phyloP scores from a whole-genome alignment of 208 protist species.

The Acanthamoeba quina region DNA sequence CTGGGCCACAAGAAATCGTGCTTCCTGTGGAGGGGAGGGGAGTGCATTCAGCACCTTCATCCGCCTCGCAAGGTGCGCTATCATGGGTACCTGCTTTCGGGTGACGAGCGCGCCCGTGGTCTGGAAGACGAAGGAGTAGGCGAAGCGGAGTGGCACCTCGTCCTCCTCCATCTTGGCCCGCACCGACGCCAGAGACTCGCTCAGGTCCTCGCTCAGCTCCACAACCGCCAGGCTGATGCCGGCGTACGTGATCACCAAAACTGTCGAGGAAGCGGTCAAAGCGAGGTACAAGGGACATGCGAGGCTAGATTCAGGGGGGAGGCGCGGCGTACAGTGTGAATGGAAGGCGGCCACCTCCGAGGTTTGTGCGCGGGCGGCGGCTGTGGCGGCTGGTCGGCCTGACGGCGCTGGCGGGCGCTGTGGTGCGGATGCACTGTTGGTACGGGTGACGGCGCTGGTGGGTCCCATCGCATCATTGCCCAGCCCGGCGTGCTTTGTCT shows the following conservation, averaged over 20 bases:
- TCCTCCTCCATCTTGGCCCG: conserved; percentile 51
- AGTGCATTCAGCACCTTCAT: neutral
- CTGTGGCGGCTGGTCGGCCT: neutral
- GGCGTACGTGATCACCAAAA: conserved; percentile 42
- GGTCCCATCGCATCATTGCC: neutral
- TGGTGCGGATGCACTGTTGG: neutral
- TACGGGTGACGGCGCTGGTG: neutral
- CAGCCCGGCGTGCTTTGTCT: neutral
- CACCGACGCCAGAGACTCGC: neutral
- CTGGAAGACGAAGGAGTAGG: conserved; percentile 51
- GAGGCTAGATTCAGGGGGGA: neutral
- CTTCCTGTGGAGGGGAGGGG: neutral
- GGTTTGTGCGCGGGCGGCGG: neutral
- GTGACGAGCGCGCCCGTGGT: conserved; percentile 15
- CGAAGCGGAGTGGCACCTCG: conserved; percentile 39
- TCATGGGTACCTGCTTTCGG: neutral
- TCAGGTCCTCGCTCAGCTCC: conserved; percentile 8
- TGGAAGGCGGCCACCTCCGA: conserved; percentile 5
- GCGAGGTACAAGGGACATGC: no score
- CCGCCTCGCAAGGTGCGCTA: no score
- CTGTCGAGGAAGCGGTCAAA: neutral
- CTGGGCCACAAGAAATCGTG: conserved; percentile 49
- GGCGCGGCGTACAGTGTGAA: neutral
- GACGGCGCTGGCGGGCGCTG: neutral
- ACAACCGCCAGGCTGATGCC: conserved; percentile 18